Percentiles rank a stretch among this genome's conserved stretches.
Evolutionary conservation across 2,329 filamentous ascomycete genomes (phyloP).

Genomic region (Colletotrichum phormii): DNA sequence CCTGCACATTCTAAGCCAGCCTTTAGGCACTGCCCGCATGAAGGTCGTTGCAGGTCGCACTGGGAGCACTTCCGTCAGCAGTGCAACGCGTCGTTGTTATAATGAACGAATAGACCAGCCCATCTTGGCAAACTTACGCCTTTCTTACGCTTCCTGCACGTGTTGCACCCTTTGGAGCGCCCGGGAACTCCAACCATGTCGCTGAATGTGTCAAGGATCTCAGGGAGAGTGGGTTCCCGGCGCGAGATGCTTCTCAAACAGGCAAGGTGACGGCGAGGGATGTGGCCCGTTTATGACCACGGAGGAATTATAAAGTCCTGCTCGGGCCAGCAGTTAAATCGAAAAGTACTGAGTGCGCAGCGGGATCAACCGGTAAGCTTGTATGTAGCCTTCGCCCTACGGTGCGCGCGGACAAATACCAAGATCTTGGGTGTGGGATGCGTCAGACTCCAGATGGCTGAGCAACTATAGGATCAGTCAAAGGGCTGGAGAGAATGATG

Average conservation of each 20-base stretch:
- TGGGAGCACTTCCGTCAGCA: constrained; percentile 6
- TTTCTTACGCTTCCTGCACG: constrained; percentile 38
- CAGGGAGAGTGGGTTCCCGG: not conserved
- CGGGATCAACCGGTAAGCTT: not conserved
- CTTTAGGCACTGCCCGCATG: constrained; percentile 38
- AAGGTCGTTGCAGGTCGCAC: constrained; percentile 38
- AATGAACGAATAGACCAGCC: not conserved
- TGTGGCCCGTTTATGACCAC: not conserved
- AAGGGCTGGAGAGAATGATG: not conserved
- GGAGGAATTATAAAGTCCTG: not conserved
- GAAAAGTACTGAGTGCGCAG: not conserved
- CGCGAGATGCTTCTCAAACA: constrained; percentile 23
- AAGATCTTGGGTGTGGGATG: not conserved
- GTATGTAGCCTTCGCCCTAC: not conserved
- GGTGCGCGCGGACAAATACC: not conserved
- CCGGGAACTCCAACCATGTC: constrained; percentile 39
- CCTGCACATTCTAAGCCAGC: constrained; percentile 34
- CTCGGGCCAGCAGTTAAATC: not conserved
- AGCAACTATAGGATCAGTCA: not conserved
- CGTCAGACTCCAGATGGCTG: not conserved
- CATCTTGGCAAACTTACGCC: constrained; percentile 31
- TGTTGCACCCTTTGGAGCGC: constrained; percentile 39
- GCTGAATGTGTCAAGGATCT: not conserved
- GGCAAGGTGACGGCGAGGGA: constrained; percentile 5
- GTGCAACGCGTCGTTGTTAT: not conserved